phyloP scores from a whole-genome alignment of 2,329 filamentous ascomycete species.

The Didymella glomerata region DNA sequence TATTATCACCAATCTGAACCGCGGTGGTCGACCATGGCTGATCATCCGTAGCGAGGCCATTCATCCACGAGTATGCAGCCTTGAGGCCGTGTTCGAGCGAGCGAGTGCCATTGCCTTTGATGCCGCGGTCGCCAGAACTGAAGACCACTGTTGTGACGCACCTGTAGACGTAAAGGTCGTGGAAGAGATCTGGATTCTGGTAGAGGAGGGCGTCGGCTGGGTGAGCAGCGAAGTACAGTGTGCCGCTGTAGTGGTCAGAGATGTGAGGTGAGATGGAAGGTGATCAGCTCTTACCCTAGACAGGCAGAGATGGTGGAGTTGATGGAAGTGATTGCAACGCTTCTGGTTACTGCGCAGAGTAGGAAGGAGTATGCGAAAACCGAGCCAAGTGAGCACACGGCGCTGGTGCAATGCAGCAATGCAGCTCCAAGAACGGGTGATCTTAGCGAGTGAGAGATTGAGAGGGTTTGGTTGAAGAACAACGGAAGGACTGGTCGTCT shows the following conservation, averaged over 20 bases:
- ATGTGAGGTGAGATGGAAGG: neutral
- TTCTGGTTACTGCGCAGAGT: neutral
- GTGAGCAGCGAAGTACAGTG: constrained; percentile 41
- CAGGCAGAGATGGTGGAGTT: constrained; percentile 16
- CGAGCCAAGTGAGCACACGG: neutral
- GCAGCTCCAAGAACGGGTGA: too few relatives aligned
- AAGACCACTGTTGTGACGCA: constrained; percentile 39
- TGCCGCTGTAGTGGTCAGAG: constrained; percentile 24
- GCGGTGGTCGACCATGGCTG: constrained; percentile 19
- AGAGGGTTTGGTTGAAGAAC: neutral
- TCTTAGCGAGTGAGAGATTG: too few relatives aligned
- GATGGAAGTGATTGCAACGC: neutral
- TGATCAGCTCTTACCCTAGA: constrained; percentile 13
- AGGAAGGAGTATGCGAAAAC: constrained; percentile 8
- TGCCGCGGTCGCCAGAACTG: constrained; percentile 36
- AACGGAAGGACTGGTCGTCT: neutral
- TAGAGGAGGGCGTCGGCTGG: constrained; percentile 39
- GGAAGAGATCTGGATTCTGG: constrained; percentile 41
- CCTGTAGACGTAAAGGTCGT: constrained; percentile 40
- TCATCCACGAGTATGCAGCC: constrained; percentile 37
- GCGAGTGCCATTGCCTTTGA: constrained; percentile 23
- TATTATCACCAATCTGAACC: constrained; percentile 19
- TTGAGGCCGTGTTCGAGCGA: constrained; percentile 35
- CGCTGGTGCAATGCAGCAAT: too few relatives aligned
- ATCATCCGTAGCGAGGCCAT: constrained; percentile 10